A percentile compares a stretch with the other conserved stretches of the same genome.
Evolutionary conservation across 2,329 filamentous ascomycete genomes (phyloP).

Genomic region (Daldinia sp.): DNA sequence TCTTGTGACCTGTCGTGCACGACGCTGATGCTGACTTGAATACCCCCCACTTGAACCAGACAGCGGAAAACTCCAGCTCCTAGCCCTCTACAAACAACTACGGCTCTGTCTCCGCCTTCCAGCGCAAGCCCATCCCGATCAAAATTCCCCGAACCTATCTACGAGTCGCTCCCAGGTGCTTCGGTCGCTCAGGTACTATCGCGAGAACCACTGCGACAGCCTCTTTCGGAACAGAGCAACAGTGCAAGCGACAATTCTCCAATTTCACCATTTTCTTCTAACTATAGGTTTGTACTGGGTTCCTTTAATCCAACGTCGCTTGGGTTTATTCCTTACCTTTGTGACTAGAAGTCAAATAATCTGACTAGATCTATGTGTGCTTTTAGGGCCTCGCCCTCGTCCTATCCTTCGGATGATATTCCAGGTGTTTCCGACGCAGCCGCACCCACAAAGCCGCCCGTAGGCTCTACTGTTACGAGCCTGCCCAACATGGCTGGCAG

Average conservation of each 20-base stretch:
- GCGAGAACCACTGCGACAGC: constrained; percentile 23
- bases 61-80: constrained; percentile 61
- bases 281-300: constrained; percentile 41
- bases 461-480: constrained; percentile 55
- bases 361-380: constrained; percentile 23
- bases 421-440: constrained; percentile 59
- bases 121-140: constrained; percentile 57
- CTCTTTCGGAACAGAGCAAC: constrained; percentile 22
- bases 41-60: constrained; percentile 54
- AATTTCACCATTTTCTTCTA: constrained; percentile 41
- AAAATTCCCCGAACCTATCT: constrained; percentile 51
- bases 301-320: constrained; percentile 12
- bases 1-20: constrained; percentile 22
- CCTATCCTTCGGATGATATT: constrained; percentile 62
- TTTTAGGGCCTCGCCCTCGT: constrained; percentile 48
- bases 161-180: constrained; percentile 46
- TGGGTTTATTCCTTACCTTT: constrained; percentile 4
- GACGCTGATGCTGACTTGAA: constrained; percentile 50
- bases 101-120: constrained; percentile 58
- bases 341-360: background rate
- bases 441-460: constrained; percentile 58
- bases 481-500: constrained; percentile 63
- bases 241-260: constrained; percentile 42
- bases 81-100: constrained; percentile 63
- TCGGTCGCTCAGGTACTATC: constrained; percentile 41